Evolutionary conservation across 257 asterid species (phyloP).

Genomic region (Apocynum venetum): DNA sequence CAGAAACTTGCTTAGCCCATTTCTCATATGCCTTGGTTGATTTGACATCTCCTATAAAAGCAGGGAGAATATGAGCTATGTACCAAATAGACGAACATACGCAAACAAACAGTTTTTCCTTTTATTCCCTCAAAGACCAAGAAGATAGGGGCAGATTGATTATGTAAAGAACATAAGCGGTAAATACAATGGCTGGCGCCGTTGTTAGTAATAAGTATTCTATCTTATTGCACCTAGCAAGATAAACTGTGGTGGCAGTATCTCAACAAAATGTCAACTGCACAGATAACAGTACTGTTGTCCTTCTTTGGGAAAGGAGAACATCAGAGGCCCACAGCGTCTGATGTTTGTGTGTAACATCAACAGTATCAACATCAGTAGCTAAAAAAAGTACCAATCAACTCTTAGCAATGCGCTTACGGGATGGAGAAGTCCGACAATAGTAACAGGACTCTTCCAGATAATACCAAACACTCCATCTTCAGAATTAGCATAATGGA

Average conservation of each 20-base stretch:
- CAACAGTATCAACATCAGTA: background rate
- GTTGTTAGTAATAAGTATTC: background rate
- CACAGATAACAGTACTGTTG: background rate
- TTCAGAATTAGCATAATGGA: background rate
- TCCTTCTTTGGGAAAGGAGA: background rate
- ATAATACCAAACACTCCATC: background rate
- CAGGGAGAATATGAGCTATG: background rate
- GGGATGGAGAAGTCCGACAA: background rate
- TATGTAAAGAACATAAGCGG: background rate
- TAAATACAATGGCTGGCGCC: background rate
- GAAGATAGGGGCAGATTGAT: background rate
- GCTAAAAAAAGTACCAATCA: no score
- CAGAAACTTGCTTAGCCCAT: constrained; percentile 84
- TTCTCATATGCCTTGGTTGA: constrained; percentile 67
- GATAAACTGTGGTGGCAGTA: background rate
- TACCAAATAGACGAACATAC: background rate
- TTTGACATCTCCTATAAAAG: constrained; percentile 53
- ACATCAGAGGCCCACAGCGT: background rate
- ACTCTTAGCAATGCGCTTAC: no score
- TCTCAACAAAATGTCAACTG: background rate
- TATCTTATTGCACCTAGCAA: background rate
- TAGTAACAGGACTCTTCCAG: background rate
- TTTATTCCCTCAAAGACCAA: background rate
- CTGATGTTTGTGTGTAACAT: background rate
- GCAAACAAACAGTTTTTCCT: background rate